Evolutionary conservation across 768 basidiomycete species (phyloP).

Genomic region (Tulasnella sp.): DNA sequence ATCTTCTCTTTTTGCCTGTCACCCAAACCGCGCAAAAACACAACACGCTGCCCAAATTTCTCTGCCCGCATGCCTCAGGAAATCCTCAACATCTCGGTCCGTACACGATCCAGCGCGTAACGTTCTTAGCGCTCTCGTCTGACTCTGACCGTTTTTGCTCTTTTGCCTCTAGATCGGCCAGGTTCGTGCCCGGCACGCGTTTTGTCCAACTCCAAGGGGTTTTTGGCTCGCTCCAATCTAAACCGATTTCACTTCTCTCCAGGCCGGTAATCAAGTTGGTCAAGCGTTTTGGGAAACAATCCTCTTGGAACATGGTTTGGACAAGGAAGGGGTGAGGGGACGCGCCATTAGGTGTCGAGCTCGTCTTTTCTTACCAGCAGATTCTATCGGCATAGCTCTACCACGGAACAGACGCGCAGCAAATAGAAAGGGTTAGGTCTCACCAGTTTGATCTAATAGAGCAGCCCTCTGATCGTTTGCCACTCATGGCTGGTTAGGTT

Average conservation of each 20-base stretch:
- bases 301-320: slow-evolving; percentile 75
- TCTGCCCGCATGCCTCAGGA: slow-evolving; percentile 35
- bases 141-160: not conserved
- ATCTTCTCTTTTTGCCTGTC: not conserved
- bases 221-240: not conserved
- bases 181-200: slow-evolving; percentile 28
- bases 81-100: slow-evolving; percentile 72
- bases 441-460: not conserved
- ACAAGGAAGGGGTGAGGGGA: slow-evolving; percentile 49
- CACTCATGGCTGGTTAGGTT: slow-evolving; percentile 34
- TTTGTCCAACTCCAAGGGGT: not conserved
- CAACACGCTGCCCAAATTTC: not conserved
- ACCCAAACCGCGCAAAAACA: not conserved
- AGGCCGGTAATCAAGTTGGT: slow-evolving; percentile 67
- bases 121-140: not conserved
- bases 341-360: slow-evolving; percentile 5
- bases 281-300: slow-evolving; percentile 86
- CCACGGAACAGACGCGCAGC: slow-evolving; percentile 58
- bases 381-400: slow-evolving; percentile 38
- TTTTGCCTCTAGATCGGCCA: slow-evolving; percentile 47
- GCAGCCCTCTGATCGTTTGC: not conserved
- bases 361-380: slow-evolving; percentile 9
- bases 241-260: slow-evolving; percentile 14
- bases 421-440: slow-evolving; percentile 52
- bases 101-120: slow-evolving; percentile 2